A percentile compares a stretch with the other conserved stretches of the same genome.
Evolutionary conservation across 305 asterid genomes (phyloP).

Genomic region (Euphrasia arctica): DNA sequence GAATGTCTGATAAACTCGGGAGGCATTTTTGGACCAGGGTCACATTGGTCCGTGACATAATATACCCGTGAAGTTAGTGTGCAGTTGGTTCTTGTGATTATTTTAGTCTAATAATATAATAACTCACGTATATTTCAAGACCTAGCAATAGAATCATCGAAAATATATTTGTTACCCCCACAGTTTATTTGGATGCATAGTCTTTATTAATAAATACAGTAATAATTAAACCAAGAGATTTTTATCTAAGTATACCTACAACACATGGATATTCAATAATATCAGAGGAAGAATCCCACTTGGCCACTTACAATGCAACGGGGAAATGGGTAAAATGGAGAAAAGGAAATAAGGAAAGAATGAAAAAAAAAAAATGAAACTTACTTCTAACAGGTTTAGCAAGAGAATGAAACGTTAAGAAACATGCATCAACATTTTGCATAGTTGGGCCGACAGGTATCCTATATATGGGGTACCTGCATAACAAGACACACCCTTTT

Average conservation of each 20-base stretch:
- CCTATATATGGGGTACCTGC: slow-evolving; percentile 91
- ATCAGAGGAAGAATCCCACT: too few species aligned
- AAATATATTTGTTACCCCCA: too few species aligned
- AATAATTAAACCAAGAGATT: not conserved
- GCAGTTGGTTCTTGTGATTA: slow-evolving; percentile 4
- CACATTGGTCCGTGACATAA: too few species aligned
- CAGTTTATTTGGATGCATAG: too few species aligned
- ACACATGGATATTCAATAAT: not conserved
- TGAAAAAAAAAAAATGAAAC: slow-evolving; percentile 19
- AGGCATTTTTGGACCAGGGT: too few species aligned
- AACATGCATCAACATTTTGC: slow-evolving; percentile 81
- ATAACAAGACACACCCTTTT: slow-evolving; percentile 12
- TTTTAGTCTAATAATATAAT: not conserved
- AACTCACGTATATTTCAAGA: not conserved
- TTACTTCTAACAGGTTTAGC: slow-evolving; percentile 59
- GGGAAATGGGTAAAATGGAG: not conserved
- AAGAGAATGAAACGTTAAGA: slow-evolving; percentile 81
- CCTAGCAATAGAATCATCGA: too few species aligned
- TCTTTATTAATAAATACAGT: not conserved
- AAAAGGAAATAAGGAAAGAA: not conserved
- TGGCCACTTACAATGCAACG: not conserved
- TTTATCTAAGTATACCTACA: not conserved
- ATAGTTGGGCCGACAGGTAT: slow-evolving; percentile 87
- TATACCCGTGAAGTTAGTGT: slow-evolving; percentile 11
- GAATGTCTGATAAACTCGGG: too few species aligned